Base-by-base conservation (phyloP, 176 grass and related monocot genomes). In the Avena insularis region DNA sequence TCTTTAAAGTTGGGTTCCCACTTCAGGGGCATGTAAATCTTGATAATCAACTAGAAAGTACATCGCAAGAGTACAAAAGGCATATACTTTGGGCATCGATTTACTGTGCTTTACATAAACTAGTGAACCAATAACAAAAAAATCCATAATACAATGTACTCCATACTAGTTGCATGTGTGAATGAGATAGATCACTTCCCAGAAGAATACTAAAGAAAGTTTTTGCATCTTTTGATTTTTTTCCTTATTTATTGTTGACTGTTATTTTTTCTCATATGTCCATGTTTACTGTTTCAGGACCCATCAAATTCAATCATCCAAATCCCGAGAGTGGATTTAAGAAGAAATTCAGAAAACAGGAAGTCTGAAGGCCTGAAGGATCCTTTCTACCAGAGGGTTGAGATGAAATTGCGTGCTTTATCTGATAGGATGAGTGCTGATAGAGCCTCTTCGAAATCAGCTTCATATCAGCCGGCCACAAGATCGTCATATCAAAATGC, bases 381-480 rank as follows among this genome's bases (percentile, higher is more conserved):
- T 84, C 59, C 82, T 61, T 91, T 88, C 85, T 86, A 91, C 85
- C 81, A 61, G 43, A 88, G 90, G 74, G 90, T 88, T 76, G 82
- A 91, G 76, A 91, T 88, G 82, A 91, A 91, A 81, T 88, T 91
- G 50, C 90, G 69, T 85, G 82, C 85, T 81, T 84, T 91, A 85
- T 91, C 90, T 88, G 90, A 91, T 81, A 88, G 85, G 43, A 85
- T 91, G 85, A 87, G 57, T 85, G 82, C 77, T 46, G 82, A 81
- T 68, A 87, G 54, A 88, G 62, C 51, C 12, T 81, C 81, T 84
- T 85, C 68, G 70, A 84, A 33, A 64, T 90, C 64, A 17, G 45
- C 73, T 78, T 86, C 51, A 16, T 72, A 86, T 78, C 89, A 86
- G 55, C 84, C 65, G 29, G 64, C 45, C 61, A 55, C 25, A 61